Evolutionary conservation across 2,329 filamentous ascomycete species (phyloP).

Genomic region (Paracoccidioides lutzii): DNA sequence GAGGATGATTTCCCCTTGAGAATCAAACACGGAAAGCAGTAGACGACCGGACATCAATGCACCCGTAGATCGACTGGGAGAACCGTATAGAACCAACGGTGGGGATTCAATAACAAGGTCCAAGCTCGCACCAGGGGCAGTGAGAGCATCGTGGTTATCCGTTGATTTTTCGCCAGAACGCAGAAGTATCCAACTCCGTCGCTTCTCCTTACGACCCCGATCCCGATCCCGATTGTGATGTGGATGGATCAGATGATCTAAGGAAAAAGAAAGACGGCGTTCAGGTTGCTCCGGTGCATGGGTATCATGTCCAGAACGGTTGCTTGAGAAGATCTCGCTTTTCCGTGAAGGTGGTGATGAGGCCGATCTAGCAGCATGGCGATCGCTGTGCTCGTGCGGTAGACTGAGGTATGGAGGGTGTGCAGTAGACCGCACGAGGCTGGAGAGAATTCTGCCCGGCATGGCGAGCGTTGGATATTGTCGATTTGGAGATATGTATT

Average conservation of each 20-base stretch:
- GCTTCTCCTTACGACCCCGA: slow-evolving; percentile 29
- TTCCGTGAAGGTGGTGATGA: slow-evolving; percentile 16
- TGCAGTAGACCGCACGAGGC: slow-evolving; percentile 25
- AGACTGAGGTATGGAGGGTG: slow-evolving; percentile 14
- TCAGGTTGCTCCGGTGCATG: slow-evolving; percentile 12
- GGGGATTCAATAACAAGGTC: slow-evolving; percentile 67
- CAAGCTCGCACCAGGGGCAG: slow-evolving; percentile 31
- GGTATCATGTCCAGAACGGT: not conserved
- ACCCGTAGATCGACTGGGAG: slow-evolving; percentile 61
- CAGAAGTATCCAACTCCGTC: slow-evolving; percentile 23
- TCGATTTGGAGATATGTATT: not conserved
- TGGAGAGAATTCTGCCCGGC: slow-evolving; percentile 30
- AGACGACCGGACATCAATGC: slow-evolving; percentile 77
- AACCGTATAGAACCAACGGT: slow-evolving; percentile 71
- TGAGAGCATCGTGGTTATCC: slow-evolving; percentile 12
- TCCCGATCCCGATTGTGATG: slow-evolving; percentile 27
- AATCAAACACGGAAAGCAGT: slow-evolving; percentile 47
- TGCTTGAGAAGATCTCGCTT: not conserved
- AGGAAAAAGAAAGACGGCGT: slow-evolving; percentile 30
- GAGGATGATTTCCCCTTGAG: slow-evolving; percentile 45
- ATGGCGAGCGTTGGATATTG: slow-evolving; percentile 12
- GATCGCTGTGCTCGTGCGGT: slow-evolving; percentile 15
- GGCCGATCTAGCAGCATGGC: slow-evolving; percentile 14
- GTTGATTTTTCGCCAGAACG: slow-evolving; percentile 26
- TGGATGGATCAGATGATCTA: slow-evolving; percentile 33